phyloP scores from a whole-genome alignment of 495 filamentous ascomycete species.

The Daldinia bambusicola region DNA sequence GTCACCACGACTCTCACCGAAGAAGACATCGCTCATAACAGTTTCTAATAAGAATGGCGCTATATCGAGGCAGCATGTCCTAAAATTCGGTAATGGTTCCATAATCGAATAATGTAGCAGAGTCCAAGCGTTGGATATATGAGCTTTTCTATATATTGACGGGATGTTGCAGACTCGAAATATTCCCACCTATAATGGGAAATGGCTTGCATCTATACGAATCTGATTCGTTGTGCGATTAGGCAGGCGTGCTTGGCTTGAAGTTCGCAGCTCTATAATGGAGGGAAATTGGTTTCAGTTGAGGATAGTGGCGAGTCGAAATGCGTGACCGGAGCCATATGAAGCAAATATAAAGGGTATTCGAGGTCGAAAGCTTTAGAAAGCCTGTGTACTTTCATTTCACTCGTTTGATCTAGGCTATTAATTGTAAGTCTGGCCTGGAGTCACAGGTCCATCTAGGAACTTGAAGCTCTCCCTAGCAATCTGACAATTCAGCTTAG shows the following conservation, averaged over 20 bases:
- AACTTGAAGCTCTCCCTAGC: constrained; percentile 82
- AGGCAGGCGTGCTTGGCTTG: background rate
- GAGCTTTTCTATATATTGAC: background rate
- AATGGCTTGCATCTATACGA: background rate
- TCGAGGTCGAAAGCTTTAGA: background rate
- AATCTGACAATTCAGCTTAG: constrained; percentile 86
- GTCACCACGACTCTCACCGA: background rate
- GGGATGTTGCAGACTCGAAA: background rate
- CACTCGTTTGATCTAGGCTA: background rate
- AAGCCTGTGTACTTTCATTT: background rate
- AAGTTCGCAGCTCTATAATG: background rate
- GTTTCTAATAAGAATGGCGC: constrained; percentile 2
- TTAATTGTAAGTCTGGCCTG: constrained; percentile 33
- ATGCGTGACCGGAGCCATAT: background rate
- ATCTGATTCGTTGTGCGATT: background rate
- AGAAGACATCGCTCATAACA: constrained; percentile 5
- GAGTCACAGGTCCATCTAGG: constrained; percentile 54
- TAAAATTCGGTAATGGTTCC: constrained; percentile 1
- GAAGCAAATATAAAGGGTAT: constrained; percentile 15
- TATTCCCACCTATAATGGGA: background rate
- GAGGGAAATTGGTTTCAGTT: background rate
- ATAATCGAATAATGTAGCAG: constrained; percentile 1
- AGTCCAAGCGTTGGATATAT: background rate
- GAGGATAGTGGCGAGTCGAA: background rate
- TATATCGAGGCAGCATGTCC: background rate